Conservation (phyloP, 352 stramenopile genomes). For the Peronospora tabacina region DNA sequence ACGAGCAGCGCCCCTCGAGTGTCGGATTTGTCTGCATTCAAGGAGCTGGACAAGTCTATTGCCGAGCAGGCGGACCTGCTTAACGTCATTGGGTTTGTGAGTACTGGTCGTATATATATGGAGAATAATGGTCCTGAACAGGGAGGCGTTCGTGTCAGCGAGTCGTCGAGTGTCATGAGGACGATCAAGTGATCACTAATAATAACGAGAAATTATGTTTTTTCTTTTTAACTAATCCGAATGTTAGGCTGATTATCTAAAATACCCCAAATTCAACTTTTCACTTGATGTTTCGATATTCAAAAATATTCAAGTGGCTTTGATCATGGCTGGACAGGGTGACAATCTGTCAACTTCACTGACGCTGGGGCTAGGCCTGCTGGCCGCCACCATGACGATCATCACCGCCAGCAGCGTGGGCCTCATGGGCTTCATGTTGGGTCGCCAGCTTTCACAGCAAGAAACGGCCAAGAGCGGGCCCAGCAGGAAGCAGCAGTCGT, state of each 20-base stretch:
- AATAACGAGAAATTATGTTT: not conserved
- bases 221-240: not conserved
- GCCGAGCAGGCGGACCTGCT: slow-evolving; percentile 64
- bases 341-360: slow-evolving; percentile 40
- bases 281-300: no score
- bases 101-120: slow-evolving; percentile 69
- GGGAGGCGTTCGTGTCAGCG: slow-evolving; percentile 53
- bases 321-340: slow-evolving; percentile 25
- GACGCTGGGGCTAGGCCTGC: slow-evolving; percentile 53
- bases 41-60: slow-evolving; percentile 65
- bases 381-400: slow-evolving; percentile 67
- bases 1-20: slow-evolving; percentile 54
- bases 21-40: slow-evolving; percentile 57
- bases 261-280: not conserved
- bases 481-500: slow-evolving; percentile 9
- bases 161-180: slow-evolving; percentile 44
- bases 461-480: slow-evolving; percentile 9
- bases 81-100: slow-evolving; percentile 69
- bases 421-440: slow-evolving; percentile 60
- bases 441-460: slow-evolving; percentile 31
- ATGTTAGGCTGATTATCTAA: not conserved
- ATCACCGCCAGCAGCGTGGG: slow-evolving; percentile 64
- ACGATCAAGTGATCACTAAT: slow-evolving; percentile 27
- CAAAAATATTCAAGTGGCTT: not conserved
- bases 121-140: slow-evolving; percentile 44